These are phyloP conservation scores for Phytophthora colocasiae DNA, from an alignment of 352 stramenopile species.

Conservation along the genomic window DNA sequence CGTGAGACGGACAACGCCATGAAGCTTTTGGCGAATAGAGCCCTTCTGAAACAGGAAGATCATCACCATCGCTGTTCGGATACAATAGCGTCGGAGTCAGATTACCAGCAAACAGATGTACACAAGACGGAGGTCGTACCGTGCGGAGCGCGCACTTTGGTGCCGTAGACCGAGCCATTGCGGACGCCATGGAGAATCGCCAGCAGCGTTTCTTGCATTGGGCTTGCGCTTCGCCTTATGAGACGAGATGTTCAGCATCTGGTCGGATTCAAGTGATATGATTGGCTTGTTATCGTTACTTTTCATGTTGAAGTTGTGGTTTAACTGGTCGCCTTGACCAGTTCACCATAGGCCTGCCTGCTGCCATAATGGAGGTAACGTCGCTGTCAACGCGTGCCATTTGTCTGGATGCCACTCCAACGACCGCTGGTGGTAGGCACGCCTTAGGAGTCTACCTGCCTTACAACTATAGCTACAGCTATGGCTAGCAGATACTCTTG, in stretches of 20 bases:
- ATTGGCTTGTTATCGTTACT: background rate
- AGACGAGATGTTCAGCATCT: too few species aligned
- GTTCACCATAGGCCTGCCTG: constrained; percentile 49
- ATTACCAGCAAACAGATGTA: background rate
- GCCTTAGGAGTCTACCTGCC: too few species aligned
- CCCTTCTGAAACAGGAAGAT: constrained; percentile 90
- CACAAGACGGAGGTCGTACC: constrained; percentile 44
- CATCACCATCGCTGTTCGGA: constrained; percentile 85
- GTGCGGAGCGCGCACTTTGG: constrained; percentile 89
- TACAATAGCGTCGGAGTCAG: background rate
- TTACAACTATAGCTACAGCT: too few species aligned
- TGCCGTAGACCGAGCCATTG: constrained; percentile 91
- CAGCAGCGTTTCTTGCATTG: constrained; percentile 64
- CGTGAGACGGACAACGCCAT: constrained; percentile 74
- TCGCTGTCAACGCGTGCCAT: constrained; percentile 41
- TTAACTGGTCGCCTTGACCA: constrained; percentile 26
- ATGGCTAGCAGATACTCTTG: too few species aligned
- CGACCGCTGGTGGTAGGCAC: constrained; percentile 63
- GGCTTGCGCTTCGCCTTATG: background rate
- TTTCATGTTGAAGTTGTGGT: constrained; percentile 35
- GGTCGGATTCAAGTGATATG: too few species aligned
- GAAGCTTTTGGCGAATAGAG: constrained; percentile 79
- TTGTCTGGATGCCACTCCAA: constrained; percentile 82
- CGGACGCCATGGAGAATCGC: constrained; percentile 81
- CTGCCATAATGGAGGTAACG: constrained; percentile 35